Evolutionary conservation across 257 asterid genomes (phyloP), one percentile per base, ranked within the genome.

Genomic region (Rauvolfia tetraphylla): DNA sequence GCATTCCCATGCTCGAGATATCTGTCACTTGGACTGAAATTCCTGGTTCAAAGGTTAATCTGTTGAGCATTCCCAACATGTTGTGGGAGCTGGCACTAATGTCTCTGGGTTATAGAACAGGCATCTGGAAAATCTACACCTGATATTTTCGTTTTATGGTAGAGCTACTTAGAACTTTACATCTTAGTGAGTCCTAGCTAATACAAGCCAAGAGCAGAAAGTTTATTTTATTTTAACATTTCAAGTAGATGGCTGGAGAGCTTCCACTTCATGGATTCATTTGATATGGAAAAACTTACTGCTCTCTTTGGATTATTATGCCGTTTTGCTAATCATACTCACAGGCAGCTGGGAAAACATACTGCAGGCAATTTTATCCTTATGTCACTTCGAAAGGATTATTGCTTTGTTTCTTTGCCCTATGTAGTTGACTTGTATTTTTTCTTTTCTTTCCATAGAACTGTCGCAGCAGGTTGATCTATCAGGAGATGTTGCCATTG

Each of bases 41-140:
- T 44, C 99, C 97, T 0, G 98, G 98, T 79, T 92, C 99, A 1
- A 95, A 92, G 89, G 97, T 95, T 53, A 95, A 90, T 80, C 68
- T 91, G 67, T 74, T 90, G 20, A 95, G 98, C 85, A 91, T 95
- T 81, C 99, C 98, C 5, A 88, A 91, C 81, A 95, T 95, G 98
- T 80, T 95, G 81, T 91, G 99, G 99, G 99, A 95, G 86, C 68
- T 92, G 86, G 97, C 96, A 41, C 87, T 95, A 78, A 90, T 92
- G 97, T 90, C 97, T n/a, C 71, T 91, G 72, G 99, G 97, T 51
- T 92, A 92, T 76, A 88, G 97, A 83, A 86, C 87, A 54, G 98
- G 98, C 70, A 79, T 92, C 62, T 95, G 99, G 99, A 88, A 90
- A 78, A 82, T 92, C 77, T 87, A 86, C 75, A 76, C 81, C 46